Evolutionary conservation across 768 basidiomycete species (phyloP).

Genomic region (Podaxis rugospora): DNA sequence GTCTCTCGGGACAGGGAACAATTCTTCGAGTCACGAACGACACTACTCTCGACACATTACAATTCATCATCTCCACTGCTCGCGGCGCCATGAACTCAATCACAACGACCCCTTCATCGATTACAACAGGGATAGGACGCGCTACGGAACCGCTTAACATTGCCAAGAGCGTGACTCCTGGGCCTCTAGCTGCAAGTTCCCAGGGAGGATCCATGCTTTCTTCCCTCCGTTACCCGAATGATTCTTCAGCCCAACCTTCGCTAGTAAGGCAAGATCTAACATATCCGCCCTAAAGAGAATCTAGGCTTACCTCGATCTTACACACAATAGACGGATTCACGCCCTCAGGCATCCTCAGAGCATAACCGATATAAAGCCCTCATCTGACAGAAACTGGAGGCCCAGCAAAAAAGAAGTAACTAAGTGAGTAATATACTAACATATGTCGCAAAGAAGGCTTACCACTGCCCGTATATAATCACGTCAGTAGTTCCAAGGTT

Average conservation of each 20-base stretch:
- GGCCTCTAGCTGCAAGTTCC: neutral
- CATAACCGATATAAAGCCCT: neutral
- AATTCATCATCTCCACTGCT: neutral
- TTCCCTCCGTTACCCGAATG: neutral
- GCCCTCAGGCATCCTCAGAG: neutral
- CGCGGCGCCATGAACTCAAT: neutral
- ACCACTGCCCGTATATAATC: neutral
- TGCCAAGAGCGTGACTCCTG: neutral
- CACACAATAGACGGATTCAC: neutral
- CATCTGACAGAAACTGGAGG: neutral
- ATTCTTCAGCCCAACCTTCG: neutral
- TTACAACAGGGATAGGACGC: neutral
- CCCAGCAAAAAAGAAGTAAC: neutral
- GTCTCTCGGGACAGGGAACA: neutral
- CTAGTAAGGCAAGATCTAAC: neutral
- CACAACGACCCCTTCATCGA: neutral
- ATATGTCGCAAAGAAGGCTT: neutral
- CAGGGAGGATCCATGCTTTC: neutral
- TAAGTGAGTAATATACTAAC: neutral
- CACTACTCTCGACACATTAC: neutral
- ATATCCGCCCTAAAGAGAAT: neutral
- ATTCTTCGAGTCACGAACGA: too few relatives aligned
- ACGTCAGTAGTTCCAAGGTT: neutral
- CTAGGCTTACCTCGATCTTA: neutral
- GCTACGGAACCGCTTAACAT: neutral